These are phyloP conservation scores for Termitomyces heimii DNA, from an alignment of 768 basidiomycete genomes.

Conservation along the genomic window DNA sequence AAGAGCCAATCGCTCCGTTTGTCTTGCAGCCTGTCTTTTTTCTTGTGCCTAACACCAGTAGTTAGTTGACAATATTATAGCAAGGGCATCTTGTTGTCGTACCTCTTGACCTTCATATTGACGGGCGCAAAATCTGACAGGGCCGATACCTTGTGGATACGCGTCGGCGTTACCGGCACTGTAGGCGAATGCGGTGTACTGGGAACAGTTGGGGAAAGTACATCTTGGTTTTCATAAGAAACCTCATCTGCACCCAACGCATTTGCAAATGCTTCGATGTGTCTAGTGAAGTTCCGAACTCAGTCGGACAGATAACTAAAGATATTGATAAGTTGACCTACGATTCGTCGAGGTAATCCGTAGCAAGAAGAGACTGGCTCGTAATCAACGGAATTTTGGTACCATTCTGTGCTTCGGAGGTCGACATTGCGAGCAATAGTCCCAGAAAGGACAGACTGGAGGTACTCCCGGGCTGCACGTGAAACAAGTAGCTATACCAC, in stretches of 20 bases:
- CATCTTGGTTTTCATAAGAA: slow-evolving; percentile 27
- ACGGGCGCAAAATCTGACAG: slow-evolving; percentile 89
- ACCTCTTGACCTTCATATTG: slow-evolving; percentile 79
- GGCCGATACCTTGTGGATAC: slow-evolving; percentile 77
- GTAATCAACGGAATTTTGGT: neutral
- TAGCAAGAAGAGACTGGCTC: slow-evolving; percentile 31
- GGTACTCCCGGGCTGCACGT: neutral
- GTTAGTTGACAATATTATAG: neutral
- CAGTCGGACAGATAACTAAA: neutral
- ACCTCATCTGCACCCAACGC: slow-evolving; percentile 64
- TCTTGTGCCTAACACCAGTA: slow-evolving; percentile 20
- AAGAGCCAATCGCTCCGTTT: slow-evolving; percentile 68
- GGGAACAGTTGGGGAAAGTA: slow-evolving; percentile 32
- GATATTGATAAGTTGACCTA: slow-evolving; percentile 28
- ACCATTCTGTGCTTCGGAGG: neutral
- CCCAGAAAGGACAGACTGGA: neutral
- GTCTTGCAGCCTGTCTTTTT: slow-evolving; percentile 39
- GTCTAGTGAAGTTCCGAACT: slow-evolving; percentile 21
- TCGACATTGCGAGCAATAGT: neutral
- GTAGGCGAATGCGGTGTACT: slow-evolving; percentile 27
- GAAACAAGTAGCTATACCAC: neutral
- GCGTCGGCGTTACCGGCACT: slow-evolving; percentile 22
- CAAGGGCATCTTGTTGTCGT: neutral
- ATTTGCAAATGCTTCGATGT: slow-evolving; percentile 70
- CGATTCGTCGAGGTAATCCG: slow-evolving; percentile 70